phyloP scores from a whole-genome alignment of 2,329 filamentous ascomycete species.

The Colletotrichum sp. region DNA sequence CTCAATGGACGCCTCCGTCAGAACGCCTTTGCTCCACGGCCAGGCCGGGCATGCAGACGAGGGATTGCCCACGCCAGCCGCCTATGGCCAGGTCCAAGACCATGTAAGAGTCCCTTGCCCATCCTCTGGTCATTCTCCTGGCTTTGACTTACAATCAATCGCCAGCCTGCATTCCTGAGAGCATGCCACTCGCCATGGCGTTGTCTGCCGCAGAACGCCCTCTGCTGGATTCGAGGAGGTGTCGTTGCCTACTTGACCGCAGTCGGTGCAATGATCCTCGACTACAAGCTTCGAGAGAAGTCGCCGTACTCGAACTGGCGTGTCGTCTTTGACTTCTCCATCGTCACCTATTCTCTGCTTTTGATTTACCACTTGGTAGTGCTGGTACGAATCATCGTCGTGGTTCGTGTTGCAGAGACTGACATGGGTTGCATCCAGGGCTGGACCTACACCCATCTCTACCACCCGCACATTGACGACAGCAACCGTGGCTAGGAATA shows the following conservation, averaged over 20 bases:
- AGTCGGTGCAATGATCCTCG: conserved; percentile 43
- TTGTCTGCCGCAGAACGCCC: conserved; percentile 48
- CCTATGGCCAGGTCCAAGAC: conserved; percentile 22
- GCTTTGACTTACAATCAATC: conserved; percentile 9
- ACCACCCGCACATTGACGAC: conserved; percentile 47
- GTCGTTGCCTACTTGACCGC: conserved; percentile 49
- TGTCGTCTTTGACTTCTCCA: conserved; percentile 55
- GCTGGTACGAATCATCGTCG: conserved; percentile 42
- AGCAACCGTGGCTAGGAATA: conserved; percentile 39
- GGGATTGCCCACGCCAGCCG: conserved; percentile 18
- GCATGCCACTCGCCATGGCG: conserved; percentile 57
- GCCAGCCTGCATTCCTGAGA: conserved; percentile 55
- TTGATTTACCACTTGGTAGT: conserved; percentile 50
- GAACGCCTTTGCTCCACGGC: conserved; percentile 23
- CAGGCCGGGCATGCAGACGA: neutral
- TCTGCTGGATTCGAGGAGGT: conserved; percentile 48
- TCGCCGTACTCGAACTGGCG: conserved; percentile 43
- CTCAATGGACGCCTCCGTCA: conserved; percentile 17
- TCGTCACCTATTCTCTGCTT: conserved; percentile 46
- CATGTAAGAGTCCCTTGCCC: conserved; percentile 30
- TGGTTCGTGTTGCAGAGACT: neutral
- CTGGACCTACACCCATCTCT: conserved; percentile 59
- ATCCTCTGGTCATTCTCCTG: neutral
- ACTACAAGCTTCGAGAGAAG: conserved; percentile 50
- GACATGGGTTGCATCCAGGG: conserved; percentile 33